Base-by-base conservation (phyloP, 345 rosid species). In the Cardiospermum halicacabum region DNA sequence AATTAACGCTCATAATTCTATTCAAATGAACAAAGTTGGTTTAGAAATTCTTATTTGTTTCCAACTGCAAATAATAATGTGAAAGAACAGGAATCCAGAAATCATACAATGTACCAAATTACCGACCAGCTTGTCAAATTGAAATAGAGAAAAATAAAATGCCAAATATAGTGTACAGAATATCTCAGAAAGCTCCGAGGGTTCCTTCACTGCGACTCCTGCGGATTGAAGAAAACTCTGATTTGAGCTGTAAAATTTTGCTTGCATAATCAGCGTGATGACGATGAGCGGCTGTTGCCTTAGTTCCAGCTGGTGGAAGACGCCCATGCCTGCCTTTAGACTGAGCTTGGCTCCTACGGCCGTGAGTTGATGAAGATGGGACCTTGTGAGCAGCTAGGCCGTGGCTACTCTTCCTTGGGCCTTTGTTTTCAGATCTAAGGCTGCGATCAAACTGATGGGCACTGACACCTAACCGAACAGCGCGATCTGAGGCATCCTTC, bases 191-290 rank as follows among this genome's bases (percentile, higher is more conserved):
- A 32, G 75, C 81, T 58, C 77, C 81, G 43, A 83, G 75, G 49
- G 74, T 78, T 67, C 91, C 99, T 73, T 87, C 99, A 59, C 96
- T 94, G 68, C 72, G 85, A 40, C 83, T 89, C 73, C 85, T 83
- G 50, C 84, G 74, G 66, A 94, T 84, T 4, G 89, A 73, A 9
- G 88, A 74, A 43, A 74, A 73, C 72, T 82, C 89, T 3, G 82
- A 63, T 70, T 65, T 83, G 24, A 81, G 66, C 63, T 64, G 80
- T 34, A 77, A 68, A 56, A 85, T 48, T 62, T 78, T 91, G 75
- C 69, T 81, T 42, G 76, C 64, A 31, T 72, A 48, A 69, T 83
- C 94, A 58, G 74, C 54, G 45, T 78, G 56, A 32, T 77, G 84
- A 65, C 49, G 81, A 47, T 73, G 62, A 48, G 57, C 60, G 24